Evolutionary conservation across 164 flowering plant genomes (phyloP).

Genomic region (Umbilicus rupestris): DNA sequence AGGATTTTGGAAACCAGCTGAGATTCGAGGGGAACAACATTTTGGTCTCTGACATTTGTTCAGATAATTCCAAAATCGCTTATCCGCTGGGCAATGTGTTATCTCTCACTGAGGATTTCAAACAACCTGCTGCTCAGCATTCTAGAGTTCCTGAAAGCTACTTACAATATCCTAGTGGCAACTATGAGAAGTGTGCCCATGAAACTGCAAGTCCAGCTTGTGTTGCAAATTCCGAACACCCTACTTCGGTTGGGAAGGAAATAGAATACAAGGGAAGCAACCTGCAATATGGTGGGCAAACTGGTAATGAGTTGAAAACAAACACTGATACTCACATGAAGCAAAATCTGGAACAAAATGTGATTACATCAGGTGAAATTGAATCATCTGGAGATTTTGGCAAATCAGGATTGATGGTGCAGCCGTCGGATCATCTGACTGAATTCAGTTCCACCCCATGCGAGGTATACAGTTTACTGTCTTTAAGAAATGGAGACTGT

Average conservation of each 20-base stretch:
- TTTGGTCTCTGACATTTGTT: neutral
- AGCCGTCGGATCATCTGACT: too few relatives aligned
- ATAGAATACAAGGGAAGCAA: conserved; percentile 14
- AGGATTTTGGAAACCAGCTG: neutral
- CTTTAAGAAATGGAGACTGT: too few relatives aligned
- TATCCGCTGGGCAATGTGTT: neutral
- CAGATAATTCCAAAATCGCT: neutral
- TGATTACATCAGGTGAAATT: too few relatives aligned
- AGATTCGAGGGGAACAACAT: neutral
- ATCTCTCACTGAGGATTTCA: neutral
- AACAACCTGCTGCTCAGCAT: neutral
- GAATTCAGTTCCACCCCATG: too few relatives aligned
- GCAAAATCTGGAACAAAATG: conserved; percentile 13
- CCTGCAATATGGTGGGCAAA: conserved; percentile 15
- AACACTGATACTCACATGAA: conserved; percentile 1
- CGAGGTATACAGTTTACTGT: too few relatives aligned
- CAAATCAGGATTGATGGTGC: too few relatives aligned
- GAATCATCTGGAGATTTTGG: too few relatives aligned
- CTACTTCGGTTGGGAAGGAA: conserved; percentile 16
- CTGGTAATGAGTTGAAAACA: conserved; percentile 10
- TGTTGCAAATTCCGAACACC: conserved; percentile 13
- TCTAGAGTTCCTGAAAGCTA: too few relatives aligned
- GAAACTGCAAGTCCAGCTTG: conserved; percentile 14
- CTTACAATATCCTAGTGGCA: too few relatives aligned
- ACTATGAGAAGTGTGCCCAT: conserved; percentile 6